These are phyloP conservation scores for Eimeria necatrix DNA, from an alignment of 169 alveolate species.

Conservation along the genomic window DNA sequence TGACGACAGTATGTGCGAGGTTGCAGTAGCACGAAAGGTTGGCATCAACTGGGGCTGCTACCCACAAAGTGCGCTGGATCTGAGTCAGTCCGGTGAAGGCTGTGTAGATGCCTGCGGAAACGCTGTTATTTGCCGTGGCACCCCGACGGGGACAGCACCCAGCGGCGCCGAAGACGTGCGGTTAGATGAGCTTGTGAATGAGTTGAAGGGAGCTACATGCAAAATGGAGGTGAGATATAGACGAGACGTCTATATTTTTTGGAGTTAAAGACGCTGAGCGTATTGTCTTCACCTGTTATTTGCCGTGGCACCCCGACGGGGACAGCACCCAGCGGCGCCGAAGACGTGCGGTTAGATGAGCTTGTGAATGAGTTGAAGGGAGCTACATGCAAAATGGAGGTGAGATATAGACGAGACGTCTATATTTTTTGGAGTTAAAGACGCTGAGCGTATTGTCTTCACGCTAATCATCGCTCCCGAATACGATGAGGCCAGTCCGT, in stretches of 20 bases:
- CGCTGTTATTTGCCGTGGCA: not conserved
- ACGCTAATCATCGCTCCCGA: too few relatives aligned
- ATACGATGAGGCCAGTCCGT: too few relatives aligned
- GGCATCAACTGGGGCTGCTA: not conserved
- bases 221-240: not conserved
- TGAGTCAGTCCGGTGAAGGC: not conserved
- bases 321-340: not conserved
- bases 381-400: conserved; percentile 28
- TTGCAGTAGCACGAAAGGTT: conserved; percentile 23
- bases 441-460: too few relatives aligned
- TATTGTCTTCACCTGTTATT: too few relatives aligned
- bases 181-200: not conserved
- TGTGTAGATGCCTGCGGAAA: conserved; percentile 28
- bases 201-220: conserved; percentile 7
- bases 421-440: too few relatives aligned
- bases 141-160: not conserved
- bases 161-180: not conserved
- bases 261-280: too few relatives aligned
- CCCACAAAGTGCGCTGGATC: not conserved
- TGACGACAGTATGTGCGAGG: not conserved
- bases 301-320: conserved; percentile 21
- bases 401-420: not conserved
- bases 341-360: not conserved
- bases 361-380: not conserved
- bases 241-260: too few relatives aligned